Evolutionary conservation across 2,329 filamentous ascomycete genomes (phyloP), one percentile per base, ranked within the genome.

Genomic region (Westerdykella aurantiaca): DNA sequence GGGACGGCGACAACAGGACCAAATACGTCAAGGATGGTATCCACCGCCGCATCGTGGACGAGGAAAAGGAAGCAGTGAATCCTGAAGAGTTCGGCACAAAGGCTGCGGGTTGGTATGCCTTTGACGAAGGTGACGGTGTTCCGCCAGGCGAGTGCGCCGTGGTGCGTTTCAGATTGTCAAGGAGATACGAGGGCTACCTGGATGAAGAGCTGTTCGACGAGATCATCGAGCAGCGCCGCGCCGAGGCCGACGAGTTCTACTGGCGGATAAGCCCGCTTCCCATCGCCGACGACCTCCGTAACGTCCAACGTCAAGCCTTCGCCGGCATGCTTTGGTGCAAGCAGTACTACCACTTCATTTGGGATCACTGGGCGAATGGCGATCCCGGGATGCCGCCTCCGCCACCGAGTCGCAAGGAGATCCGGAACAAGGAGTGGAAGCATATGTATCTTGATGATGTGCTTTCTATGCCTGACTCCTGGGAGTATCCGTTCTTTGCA

Each of bases 271-370:
- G 88, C 68, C 91, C 91, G 3, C 76, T 96, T 33, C 91, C 90
- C 2, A 95, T 96, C 85, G 79, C 87, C 0, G 90, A 97, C 39
- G 91, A 97, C 61, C 76, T 96, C 46, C 84, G 90, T 55, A 96
- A 94, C 67, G 93, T 97, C 55, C 93, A 97, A 70, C 81, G 91
- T 55, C 90, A 96, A 67, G 93, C 91, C 4, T 86, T 96, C 53
- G 83, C 90, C 0, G 91, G 93, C 42, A 97, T 97, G 91, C 85
- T 97, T 78, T 97, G 91, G 91, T 94, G 86, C 50, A 97, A 97
- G 68, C 91, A 97, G 67, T 88, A 88, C 70, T 97, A 97, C 67
- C 81, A 94, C 63, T 96, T 97, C 68, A 82, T 97, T 57, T 96
- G 89, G 88, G 90, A 97, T 52, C 86, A 97, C 64, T 97, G 91